Base-by-base conservation (phyloP, 177 flowering plant species). In the Tripterygium wilfordii region DNA sequence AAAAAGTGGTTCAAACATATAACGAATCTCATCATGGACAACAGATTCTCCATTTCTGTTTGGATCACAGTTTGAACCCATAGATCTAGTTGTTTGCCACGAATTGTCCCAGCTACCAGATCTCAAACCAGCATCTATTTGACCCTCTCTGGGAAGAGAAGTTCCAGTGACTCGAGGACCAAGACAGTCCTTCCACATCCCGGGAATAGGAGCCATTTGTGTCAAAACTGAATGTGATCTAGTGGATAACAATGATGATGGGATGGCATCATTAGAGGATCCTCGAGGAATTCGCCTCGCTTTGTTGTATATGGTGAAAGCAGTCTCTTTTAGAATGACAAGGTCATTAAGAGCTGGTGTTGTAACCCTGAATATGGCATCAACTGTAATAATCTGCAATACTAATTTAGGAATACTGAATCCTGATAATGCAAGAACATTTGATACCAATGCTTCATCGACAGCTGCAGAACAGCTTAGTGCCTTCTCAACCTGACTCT, bases 281-380 rank as follows among this genome's bases (percentile, higher is more conserved):
- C 82, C 76, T 28, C 87, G 76, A 3, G 95, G 58, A 56, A 89
- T 57, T 58, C 96, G 71, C 23, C 99, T 75, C 57, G 95, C 95
- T 69, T 94, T 94, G 60, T 87, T 89, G 74, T 89, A 94, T 30
- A 94, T 88, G 31, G 95, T 83, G 64, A 94, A 94, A 52, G 99
- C 91, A 43, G 71, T 79, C 62, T 94, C 99, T 70, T 94, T 94
- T 15, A 94, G 84, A 70, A 83, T 53, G 44, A 72, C 70, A 53
- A 79, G 88, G 63, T 94, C 97, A 63, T 62, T 75, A 33, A 78
- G 71, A 25, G 79, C 52, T 35, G 98, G 96, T 45, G 67, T 78
- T 43, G 81, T 76, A 42, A 88, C 87, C 68, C 94, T 65, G 49
- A 94, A 83, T 57, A 89, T 76, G 39, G 84, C 68, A 69, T 94